Conservation (phyloP, 2,329 filamentous ascomycete genomes). For the Hawksworthiomyces lignivorus region DNA sequence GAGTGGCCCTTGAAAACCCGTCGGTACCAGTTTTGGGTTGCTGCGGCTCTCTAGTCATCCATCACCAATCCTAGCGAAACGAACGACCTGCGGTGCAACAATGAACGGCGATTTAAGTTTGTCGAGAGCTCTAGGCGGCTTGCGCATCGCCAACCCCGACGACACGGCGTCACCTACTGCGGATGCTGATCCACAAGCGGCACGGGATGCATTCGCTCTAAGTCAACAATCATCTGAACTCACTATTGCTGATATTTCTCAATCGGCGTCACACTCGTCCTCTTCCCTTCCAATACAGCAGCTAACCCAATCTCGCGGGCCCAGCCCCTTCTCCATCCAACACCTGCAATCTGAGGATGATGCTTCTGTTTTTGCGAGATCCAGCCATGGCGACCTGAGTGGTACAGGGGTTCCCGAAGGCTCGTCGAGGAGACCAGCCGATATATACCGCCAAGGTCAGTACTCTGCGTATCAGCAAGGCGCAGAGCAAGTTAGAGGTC, state of each 20-base stretch:
- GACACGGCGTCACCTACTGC: conserved; percentile 30
- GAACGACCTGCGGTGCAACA: too few relatives aligned
- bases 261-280: not conserved
- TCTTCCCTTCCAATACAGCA: conserved; percentile 5
- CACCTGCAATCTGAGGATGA: conserved; percentile 2
- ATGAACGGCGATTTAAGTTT: conserved; percentile 94
- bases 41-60: too few relatives aligned
- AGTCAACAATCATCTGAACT: conserved; percentile 3
- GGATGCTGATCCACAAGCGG: not conserved
- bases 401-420: conserved; percentile 13
- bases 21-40: too few relatives aligned
- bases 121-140: conserved; percentile 82
- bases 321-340: conserved; percentile 7
- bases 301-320: conserved; percentile 9
- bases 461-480: conserved; percentile 14
- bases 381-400: conserved; percentile 20
- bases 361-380: conserved; percentile 21
- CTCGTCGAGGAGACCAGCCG: conserved; percentile 6
- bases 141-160: conserved; percentile 96
- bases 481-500: too few relatives aligned
- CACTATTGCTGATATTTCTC: conserved; percentile 1
- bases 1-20: not conserved
- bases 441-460: conserved; percentile 12
- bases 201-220: conserved; percentile 1
- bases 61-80: too few relatives aligned